Evolutionary conservation across 106 monocot species (phyloP).

Genomic region (Agapanthus africanus): DNA sequence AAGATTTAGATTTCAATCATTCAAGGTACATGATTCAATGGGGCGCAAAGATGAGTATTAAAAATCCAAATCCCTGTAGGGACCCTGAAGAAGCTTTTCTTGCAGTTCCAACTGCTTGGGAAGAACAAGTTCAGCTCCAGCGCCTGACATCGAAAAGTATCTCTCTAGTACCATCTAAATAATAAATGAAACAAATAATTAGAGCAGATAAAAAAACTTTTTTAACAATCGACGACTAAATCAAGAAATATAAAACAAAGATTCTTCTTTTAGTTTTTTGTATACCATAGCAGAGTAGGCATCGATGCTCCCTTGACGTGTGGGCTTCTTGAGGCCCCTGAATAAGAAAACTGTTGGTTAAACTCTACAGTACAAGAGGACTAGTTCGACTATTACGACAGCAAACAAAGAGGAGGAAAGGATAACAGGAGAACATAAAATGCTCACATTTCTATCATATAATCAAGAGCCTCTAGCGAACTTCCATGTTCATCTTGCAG

Average conservation of each 20-base stretch:
- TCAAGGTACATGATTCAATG: too few relatives aligned
- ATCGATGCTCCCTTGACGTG: slow-evolving; percentile 52
- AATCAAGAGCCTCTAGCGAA: slow-evolving; percentile 61
- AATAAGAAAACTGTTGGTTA: slow-evolving; percentile 6
- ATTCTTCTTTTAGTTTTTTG: neutral
- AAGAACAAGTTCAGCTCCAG: slow-evolving; percentile 66
- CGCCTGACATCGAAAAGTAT: slow-evolving; percentile 61
- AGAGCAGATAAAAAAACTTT: neutral
- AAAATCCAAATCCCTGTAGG: slow-evolving; percentile 17
- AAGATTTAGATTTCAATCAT: too few relatives aligned
- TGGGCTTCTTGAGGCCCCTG: slow-evolving; percentile 64
- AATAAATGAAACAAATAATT: neutral
- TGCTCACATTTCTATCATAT: slow-evolving; percentile 71
- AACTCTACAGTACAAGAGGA: neutral
- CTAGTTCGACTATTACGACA: neutral
- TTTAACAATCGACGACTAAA: neutral
- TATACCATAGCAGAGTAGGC: slow-evolving; percentile 75
- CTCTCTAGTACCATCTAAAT: slow-evolving; percentile 93
- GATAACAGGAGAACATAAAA: neutral
- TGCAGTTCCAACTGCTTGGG: slow-evolving; percentile 61
- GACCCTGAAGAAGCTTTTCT: slow-evolving; percentile 33
- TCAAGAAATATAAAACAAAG: neutral
- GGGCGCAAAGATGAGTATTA: too few relatives aligned
- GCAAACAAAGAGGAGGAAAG: neutral
- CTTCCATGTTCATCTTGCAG: slow-evolving; percentile 89